Percentiles rank a stretch among this genome's conserved stretches.
These are phyloP conservation scores for Solanum tacnaense DNA, from an alignment of 257 asterid genomes.

Conservation along the genomic window DNA sequence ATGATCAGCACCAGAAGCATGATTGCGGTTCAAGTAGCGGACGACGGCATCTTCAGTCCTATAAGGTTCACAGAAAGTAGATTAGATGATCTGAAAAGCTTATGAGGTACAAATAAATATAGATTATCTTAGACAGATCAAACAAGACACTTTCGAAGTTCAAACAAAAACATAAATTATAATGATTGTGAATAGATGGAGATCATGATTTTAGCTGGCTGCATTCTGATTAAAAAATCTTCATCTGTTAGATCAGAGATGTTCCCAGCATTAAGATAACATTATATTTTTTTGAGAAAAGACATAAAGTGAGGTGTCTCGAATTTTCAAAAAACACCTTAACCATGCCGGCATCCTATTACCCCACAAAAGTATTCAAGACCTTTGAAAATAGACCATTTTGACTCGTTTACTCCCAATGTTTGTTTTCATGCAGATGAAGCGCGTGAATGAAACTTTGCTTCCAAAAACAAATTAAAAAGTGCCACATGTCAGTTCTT, in stretches of 20 bases:
- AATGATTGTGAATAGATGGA: neutral
- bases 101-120: neutral
- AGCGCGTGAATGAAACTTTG: neutral
- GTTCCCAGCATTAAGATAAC: neutral
- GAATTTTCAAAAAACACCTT: neutral
- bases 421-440: neutral
- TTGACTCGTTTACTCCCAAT: neutral
- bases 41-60: constrained; percentile 76
- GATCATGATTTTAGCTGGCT: neutral
- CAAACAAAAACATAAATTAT: neutral
- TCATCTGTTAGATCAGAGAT: neutral
- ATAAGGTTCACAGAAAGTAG: neutral
- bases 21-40: constrained; percentile 64
- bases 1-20: constrained; percentile 18
- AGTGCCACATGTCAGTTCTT: neutral
- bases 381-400: neutral
- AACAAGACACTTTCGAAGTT: neutral
- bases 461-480: neutral
- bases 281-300: neutral
- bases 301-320: neutral
- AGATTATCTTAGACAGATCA: neutral
- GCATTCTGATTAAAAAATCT: neutral
- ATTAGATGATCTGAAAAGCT: neutral
- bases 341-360: neutral
- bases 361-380: neutral